phyloP scores from a whole-genome alignment of 495 filamentous ascomycete species.

The Talaromyces thailandensis region DNA sequence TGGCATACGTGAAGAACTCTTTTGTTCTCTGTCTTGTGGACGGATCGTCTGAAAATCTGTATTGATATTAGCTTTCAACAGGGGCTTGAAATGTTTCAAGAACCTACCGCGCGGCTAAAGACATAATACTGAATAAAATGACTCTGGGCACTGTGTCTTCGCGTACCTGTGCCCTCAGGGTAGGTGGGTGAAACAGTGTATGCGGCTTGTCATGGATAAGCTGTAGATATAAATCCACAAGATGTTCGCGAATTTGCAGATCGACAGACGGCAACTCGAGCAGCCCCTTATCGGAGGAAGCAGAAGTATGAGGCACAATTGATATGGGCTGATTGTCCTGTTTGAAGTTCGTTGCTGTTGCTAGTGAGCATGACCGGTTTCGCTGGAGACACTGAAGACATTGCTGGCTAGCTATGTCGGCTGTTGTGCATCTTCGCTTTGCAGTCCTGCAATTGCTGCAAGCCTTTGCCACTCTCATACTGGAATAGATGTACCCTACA shows the following conservation, averaged over 20 bases:
- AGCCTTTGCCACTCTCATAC: not conserved
- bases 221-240: not conserved
- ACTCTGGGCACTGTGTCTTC: not conserved
- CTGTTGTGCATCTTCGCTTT: not conserved
- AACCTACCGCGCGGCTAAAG: not conserved
- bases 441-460: not conserved
- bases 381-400: not conserved
- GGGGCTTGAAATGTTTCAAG: not conserved
- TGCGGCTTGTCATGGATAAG: not conserved
- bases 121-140: not conserved
- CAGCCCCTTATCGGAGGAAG: not conserved
- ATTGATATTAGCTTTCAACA: not conserved
- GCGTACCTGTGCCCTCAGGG: not conserved
- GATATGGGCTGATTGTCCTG: not conserved
- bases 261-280: not conserved
- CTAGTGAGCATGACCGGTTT: not conserved
- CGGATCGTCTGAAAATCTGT: not conserved
- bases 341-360: not conserved
- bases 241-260: not conserved
- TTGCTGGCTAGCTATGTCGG: not conserved
- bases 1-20: not conserved
- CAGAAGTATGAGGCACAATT: not conserved
- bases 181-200: not conserved
- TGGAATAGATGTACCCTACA: not conserved
- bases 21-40: not conserved